phyloP scores from a whole-genome alignment of 768 basidiomycete species.

The Pholiota molesta region DNA sequence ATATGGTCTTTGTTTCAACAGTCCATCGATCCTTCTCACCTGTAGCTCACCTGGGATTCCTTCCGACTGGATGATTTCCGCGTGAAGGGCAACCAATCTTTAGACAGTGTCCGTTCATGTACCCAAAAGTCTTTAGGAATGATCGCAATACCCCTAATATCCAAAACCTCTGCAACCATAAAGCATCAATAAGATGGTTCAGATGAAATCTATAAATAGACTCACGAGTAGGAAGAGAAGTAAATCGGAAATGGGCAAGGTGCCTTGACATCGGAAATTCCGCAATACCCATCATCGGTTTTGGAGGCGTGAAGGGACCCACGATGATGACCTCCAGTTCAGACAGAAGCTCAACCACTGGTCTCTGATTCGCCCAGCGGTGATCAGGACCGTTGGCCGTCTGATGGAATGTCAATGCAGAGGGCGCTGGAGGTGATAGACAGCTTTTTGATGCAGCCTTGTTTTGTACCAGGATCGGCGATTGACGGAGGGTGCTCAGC shows the following conservation, averaged over 20 bases:
- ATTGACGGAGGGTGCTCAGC: background rate
- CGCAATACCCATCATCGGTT: background rate
- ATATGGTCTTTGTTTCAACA: no score
- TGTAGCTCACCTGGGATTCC: no score
- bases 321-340: constrained; percentile 4
- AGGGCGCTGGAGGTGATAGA: background rate
- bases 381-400: no score
- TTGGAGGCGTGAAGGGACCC: background rate
- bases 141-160: background rate
- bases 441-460: no score
- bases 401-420: no score
- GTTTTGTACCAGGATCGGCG: background rate
- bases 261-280: background rate
- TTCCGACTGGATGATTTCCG: no score
- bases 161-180: background rate
- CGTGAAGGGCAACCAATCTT: background rate
- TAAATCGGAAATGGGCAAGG: constrained; percentile 2
- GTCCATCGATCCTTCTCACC: no score
- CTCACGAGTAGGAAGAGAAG: background rate
- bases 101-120: constrained; percentile 1
- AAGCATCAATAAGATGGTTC: background rate
- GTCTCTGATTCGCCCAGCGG: no score
- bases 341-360: no score
- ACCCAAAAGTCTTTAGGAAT: constrained; percentile 2
- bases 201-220: background rate